A percentile compares a stretch with the other conserved stretches of the same genome.
Evolutionary conservation across 331 rosid species (phyloP).

Genomic region (Cydonia oblonga): DNA sequence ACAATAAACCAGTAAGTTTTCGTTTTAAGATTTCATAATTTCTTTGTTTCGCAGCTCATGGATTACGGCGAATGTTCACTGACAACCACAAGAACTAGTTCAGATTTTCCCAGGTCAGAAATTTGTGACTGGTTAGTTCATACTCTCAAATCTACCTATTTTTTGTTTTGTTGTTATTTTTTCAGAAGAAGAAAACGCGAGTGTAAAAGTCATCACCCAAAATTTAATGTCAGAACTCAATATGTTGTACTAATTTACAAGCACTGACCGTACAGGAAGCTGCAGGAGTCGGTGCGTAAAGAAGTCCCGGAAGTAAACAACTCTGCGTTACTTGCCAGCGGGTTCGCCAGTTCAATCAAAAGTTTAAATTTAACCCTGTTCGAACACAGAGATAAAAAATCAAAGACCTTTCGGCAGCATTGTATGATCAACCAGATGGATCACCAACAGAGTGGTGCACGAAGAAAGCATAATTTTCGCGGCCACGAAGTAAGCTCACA

Average conservation of each 20-base stretch:
- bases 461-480: slow-evolving; percentile 15
- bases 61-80: background rate
- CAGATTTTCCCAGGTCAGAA: slow-evolving; percentile 7
- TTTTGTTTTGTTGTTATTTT: background rate
- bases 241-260: slow-evolving; percentile 12
- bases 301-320: slow-evolving; percentile 13
- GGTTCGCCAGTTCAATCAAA: slow-evolving; percentile 8
- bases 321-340: slow-evolving; percentile 21
- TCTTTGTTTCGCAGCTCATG: background rate
- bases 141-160: background rate
- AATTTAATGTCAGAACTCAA: background rate
- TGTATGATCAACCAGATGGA: slow-evolving; percentile 20
- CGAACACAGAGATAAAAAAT: slow-evolving; percentile 18
- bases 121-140: background rate
- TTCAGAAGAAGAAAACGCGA: background rate
- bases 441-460: slow-evolving; percentile 23
- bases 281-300: slow-evolving; percentile 22
- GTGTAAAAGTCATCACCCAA: background rate
- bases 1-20: background rate
- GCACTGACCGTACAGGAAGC: slow-evolving; percentile 32
- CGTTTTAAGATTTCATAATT: too few relatives aligned
- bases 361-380: slow-evolving; percentile 19
- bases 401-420: slow-evolving; percentile 17
- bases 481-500: slow-evolving; percentile 22
- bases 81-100: background rate